Conservation (phyloP, 805 yeast genomes). For the Monosporozyma unispora region DNA sequence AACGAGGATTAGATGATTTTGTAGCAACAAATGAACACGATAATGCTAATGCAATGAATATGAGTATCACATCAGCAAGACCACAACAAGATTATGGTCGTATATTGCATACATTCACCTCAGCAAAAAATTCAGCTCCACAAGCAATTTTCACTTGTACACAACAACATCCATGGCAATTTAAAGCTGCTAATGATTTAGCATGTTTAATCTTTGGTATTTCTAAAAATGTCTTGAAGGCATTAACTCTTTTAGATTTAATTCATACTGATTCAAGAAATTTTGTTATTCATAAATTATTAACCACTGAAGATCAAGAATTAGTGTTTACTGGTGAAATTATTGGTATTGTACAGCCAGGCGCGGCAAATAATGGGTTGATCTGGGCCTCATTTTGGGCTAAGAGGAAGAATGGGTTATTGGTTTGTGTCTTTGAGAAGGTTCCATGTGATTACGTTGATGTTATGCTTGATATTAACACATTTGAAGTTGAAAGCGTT, state of each 20-base stretch:
- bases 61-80: constrained; percentile 5
- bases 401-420: constrained; percentile 56
- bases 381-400: constrained; percentile 93
- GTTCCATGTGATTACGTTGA: constrained; percentile 67
- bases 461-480: constrained; percentile 34
- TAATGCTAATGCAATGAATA: not conserved
- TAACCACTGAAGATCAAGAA: constrained; percentile 32
- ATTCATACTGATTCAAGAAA: constrained; percentile 68
- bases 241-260: constrained; percentile 62
- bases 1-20: constrained; percentile 29
- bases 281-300: constrained; percentile 53
- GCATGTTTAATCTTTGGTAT: constrained; percentile 85
- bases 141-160: constrained; percentile 83
- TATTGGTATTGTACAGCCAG: constrained; percentile 66
- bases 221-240: constrained; percentile 50
- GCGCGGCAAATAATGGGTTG: constrained; percentile 32
- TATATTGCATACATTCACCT: constrained; percentile 54
- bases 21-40: constrained; percentile 3
- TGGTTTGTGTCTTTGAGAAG: constrained; percentile 82
- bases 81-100: constrained; percentile 30
- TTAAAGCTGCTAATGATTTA: constrained; percentile 80
- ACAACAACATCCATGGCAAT: constrained; percentile 63
- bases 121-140: constrained; percentile 64
- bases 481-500: constrained; percentile 22
- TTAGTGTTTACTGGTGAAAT: constrained; percentile 76